Base-by-base conservation (phyloP, 139 green algal species). In the Auxenochlorella pyrenoidosa region DNA sequence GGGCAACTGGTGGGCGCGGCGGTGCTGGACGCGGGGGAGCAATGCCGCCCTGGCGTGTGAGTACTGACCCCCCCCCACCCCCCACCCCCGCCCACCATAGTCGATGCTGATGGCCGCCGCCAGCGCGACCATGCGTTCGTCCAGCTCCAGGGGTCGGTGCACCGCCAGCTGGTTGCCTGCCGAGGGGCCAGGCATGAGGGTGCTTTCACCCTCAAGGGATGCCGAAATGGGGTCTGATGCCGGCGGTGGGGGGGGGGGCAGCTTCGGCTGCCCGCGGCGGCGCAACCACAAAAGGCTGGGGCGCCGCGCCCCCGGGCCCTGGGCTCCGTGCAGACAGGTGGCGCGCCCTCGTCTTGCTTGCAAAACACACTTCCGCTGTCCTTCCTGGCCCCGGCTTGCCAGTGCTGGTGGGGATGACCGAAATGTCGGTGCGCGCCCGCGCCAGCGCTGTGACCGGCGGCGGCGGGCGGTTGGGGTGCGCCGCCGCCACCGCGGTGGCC, bases 81-180 rank as follows among this genome's bases (percentile, higher is more conserved):
- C n/a, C n/a, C n/a, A n/a, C 28, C 63, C 36, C 12, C 1, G 32
- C 66, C 10, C 68, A 88, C 76, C 91, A 81, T 91, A 95, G 86
- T 95, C 93, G 30, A 95, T 93, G 43, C 83, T 92, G 63, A 98
- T 94, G 6, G 95, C 95, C 4, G 91, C 93, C 3, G 95, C 95
- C 59, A 98, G 91, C 30, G 93, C 94, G 10, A 95, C 85, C 93
- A 96, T 95, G 36, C 95, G 92, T 91, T 98, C 94, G 28, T 82
- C 75, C 36, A 98, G 89, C 75, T 60, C 41, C 30, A 79, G 87
- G 26, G 88, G 83, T 44, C 75, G 76, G 66, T 85, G 68, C 71
- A 92, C 81, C 75, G 95, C 91, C 91, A 98, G 93, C 90, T 97
- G 94, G 85, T 95, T 94, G 47, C 94, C 95, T 2, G 89, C 59